Evolutionary conservation across 306 rosid genomes (phyloP), one percentile per base, ranked within the genome.

Genomic region (Alnus glutinosa): DNA sequence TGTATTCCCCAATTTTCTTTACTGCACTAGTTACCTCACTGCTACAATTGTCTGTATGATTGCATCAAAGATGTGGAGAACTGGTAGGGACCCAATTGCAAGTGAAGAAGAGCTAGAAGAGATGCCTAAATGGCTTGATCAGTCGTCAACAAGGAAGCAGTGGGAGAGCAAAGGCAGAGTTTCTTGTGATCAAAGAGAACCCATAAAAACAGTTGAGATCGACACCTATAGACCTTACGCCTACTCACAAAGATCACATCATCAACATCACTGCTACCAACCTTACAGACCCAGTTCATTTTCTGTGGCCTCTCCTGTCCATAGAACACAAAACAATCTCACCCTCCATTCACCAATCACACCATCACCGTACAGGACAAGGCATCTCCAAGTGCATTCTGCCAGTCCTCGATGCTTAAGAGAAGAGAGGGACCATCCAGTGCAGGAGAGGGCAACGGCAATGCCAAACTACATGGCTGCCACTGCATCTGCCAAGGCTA

Each of bases 401-500:
- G 85, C 82, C 30, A 82, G 87, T 36, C 92, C 92, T 74, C 85
- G 87, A 59, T 82, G 74, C 71, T 62, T 39, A 18, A 72, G 71
- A 9, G 67, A 19, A 23, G 67, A 68, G 14, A 54, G 59, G n/a
- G 62, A 52, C 57, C 73, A 23, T 9, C 78, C 50, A 9, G 32
- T 55, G 28, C 67, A 34, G 37, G 37, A 34, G 37, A 34, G 37
- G 37, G 37, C 37, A 34, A 34, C 37, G 2, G 37, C 37, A 34
- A 34, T 34, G 55, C 88, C 87, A 9, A 89, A 83, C 74, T 87
- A 89, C 85, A 89, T 87, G 90, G 84, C 87, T 18, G 78, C 88
- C 30, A 89, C 92, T 50, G 90, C 86, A 14, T 89, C 92, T 15
- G 86, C 88, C 36, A 81, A 69, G 75, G 90, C 90, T 14, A 81